A percentile compares a stretch with the other conserved stretches of the same genome.
Conservation (phyloP, 495 filamentous ascomycete genomes). For the Penicillium lividum region DNA sequence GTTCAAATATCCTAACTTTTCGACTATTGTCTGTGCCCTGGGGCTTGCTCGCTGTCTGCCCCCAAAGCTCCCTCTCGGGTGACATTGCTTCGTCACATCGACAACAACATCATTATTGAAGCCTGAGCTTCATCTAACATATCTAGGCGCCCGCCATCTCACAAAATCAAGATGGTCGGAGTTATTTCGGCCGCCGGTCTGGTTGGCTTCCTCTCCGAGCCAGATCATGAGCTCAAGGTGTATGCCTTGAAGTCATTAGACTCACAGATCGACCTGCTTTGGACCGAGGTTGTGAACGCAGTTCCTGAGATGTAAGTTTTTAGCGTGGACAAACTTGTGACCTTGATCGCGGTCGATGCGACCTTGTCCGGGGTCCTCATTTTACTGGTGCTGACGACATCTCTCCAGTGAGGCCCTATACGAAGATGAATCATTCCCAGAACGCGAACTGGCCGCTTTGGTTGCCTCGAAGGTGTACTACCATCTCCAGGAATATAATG, state of each 20-base stretch:
- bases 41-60: constrained; percentile 25
- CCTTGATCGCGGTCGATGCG: constrained; percentile 7
- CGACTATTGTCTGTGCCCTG: constrained; percentile 11
- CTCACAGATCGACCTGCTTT: constrained; percentile 91
- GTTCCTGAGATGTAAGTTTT: constrained; percentile 86
- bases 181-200: constrained; percentile 92
- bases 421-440: constrained; percentile 92
- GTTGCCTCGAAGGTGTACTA: constrained; percentile 98
- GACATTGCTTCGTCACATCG: constrained; percentile 42
- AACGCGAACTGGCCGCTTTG: constrained; percentile 90
- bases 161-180: constrained; percentile 71
- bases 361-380: constrained; percentile 6
- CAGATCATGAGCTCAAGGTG: constrained; percentile 86
- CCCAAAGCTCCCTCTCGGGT: constrained; percentile 36
- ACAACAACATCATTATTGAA: constrained; percentile 24
- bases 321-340: background rate
- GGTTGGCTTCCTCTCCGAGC: constrained; percentile 92
- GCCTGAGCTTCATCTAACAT: constrained; percentile 18
- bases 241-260: constrained; percentile 94
- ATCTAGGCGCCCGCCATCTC: constrained; percentile 11
- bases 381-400: constrained; percentile 16
- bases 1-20: constrained; percentile 11
- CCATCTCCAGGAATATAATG: constrained; percentile 96
- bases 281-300: constrained; percentile 92
- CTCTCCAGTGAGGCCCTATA: constrained; percentile 84